Evolutionary conservation across 768 basidiomycete species (phyloP).

Genomic region (Sporobolomyces pararoseus): DNA sequence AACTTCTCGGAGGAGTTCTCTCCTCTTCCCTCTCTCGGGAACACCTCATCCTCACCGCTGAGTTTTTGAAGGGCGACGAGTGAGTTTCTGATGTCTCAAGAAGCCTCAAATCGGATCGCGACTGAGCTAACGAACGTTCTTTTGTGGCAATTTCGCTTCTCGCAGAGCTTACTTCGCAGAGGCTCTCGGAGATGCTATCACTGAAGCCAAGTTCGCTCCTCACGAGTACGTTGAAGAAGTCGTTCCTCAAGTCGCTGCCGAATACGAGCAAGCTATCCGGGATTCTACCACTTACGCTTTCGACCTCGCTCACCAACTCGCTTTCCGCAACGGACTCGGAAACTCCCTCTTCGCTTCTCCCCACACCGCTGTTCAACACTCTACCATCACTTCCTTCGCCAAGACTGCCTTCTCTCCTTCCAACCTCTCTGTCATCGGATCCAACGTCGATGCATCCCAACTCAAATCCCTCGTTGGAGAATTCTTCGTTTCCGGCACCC

Average conservation of each 20-base stretch:
- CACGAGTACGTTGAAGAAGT: constrained; percentile 55
- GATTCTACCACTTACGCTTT: constrained; percentile 68
- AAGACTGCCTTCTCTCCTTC: constrained; percentile 64
- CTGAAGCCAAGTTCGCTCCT: constrained; percentile 64
- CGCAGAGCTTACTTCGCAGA: constrained; percentile 84
- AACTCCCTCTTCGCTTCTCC: constrained; percentile 79
- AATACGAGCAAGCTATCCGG: constrained; percentile 60
- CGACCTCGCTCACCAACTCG: constrained; percentile 80
- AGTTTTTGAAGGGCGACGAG: constrained; percentile 94
- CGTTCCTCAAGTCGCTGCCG: constrained; percentile 63
- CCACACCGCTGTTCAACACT: constrained; percentile 55
- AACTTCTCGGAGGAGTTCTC: constrained; percentile 87
- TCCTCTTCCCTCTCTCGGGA: constrained; percentile 80
- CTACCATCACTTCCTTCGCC: constrained; percentile 65
- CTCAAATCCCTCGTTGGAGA: constrained; percentile 70
- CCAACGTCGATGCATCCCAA: constrained; percentile 68
- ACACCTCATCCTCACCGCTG: constrained; percentile 86
- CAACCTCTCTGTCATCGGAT: constrained; percentile 81
- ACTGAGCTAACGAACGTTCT: neutral
- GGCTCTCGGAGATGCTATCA: constrained; percentile 76
- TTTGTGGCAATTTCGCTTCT: too few species aligned
- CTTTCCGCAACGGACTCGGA: constrained; percentile 92
- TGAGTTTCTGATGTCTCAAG: constrained; percentile 55
- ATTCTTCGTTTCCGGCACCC: constrained; percentile 59
- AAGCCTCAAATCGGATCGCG: too few species aligned